Percentiles rank a stretch among this genome's conserved stretches.
Evolutionary conservation across 768 basidiomycete genomes (phyloP).

Genomic region (Rhodocollybia butyracea): DNA sequence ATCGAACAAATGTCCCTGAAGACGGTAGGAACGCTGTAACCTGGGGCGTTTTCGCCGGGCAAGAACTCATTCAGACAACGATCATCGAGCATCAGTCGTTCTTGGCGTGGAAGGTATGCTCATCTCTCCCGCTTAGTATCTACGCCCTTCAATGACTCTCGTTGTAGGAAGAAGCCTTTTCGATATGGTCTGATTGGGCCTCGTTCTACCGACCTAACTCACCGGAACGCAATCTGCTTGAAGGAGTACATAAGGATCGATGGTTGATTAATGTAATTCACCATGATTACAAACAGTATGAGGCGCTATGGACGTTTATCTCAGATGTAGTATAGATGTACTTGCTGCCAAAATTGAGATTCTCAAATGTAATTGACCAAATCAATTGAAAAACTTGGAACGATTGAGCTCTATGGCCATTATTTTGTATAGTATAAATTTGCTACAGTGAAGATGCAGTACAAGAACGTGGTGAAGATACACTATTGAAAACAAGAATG

Average conservation of each 20-base stretch:
- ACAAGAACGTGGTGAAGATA: no score
- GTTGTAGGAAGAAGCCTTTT: conserved; percentile 91
- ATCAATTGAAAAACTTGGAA: no score
- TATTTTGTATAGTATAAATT: no score
- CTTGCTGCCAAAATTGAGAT: no score
- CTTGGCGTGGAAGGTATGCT: conserved; percentile 87
- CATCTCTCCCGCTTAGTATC: neutral
- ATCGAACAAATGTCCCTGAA: conserved; percentile 72
- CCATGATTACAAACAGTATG: conserved; percentile 82
- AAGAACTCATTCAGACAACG: conserved; percentile 94
- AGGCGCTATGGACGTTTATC: conserved; percentile 85
- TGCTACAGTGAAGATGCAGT: no score
- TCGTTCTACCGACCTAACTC: conserved; percentile 79
- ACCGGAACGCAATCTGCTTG: conserved; percentile 67
- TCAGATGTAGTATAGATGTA: no score
- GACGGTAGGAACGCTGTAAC: conserved; percentile 92
- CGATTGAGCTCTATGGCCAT: no score
- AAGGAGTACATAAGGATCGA: conserved; percentile 62
- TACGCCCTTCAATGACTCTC: conserved; percentile 6
- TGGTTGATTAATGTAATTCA: conserved; percentile 94
- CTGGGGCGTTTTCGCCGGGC: conserved; percentile 97
- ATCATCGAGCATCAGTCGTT: conserved; percentile 96
- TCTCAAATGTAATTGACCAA: no score
- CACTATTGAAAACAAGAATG: no score
- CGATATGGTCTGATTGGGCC: conserved; percentile 95